Conservation (phyloP, 2,329 filamentous ascomycete species). For the Anisogramma anomala region DNA sequence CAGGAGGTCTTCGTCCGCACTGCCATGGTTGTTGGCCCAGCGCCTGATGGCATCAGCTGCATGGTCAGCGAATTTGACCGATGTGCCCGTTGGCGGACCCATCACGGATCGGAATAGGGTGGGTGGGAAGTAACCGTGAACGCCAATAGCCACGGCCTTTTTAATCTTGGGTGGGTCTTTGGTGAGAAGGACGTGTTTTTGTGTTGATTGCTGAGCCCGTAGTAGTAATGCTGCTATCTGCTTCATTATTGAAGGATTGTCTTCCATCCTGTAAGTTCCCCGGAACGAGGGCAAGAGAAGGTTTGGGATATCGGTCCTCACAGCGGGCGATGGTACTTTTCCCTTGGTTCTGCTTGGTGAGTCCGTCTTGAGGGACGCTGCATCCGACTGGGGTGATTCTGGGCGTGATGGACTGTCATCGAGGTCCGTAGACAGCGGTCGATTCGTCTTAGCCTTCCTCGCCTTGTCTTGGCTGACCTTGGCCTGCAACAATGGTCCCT, state of each 20-base stretch:
- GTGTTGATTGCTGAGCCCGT: conserved; percentile 39
- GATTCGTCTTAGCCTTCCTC: conserved; percentile 31
- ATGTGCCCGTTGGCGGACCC: conserved; percentile 90
- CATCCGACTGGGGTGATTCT: conserved; percentile 24
- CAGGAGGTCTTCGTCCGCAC: conserved; percentile 50
- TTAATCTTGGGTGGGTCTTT: conserved; percentile 61
- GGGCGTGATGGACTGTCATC: conserved; percentile 29
- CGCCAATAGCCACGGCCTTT: conserved; percentile 82
- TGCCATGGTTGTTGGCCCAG: conserved; percentile 68
- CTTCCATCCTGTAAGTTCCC: conserved; percentile 55
- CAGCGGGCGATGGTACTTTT: conserved; percentile 31
- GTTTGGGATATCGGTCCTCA: conserved; percentile 40
- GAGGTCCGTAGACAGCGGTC: conserved; percentile 37
- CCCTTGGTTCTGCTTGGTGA: conserved; percentile 21
- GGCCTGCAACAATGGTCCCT: conserved; percentile 23
- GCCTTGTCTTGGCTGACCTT: conserved; percentile 19
- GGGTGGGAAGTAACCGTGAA: conserved; percentile 89
- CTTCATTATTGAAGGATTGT: conserved; percentile 59
- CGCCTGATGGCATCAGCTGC: conserved; percentile 71
- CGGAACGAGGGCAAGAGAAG: conserved; percentile 58
- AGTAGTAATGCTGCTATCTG: conserved; percentile 50
- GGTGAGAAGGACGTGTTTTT: conserved; percentile 61
- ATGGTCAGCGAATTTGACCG: conserved; percentile 81
- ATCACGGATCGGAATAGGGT: conserved; percentile 79
- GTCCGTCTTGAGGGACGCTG: conserved; percentile 17